Conservation (phyloP, 2,329 filamentous ascomycete species). For the Aspergillus eucalypticola region DNA sequence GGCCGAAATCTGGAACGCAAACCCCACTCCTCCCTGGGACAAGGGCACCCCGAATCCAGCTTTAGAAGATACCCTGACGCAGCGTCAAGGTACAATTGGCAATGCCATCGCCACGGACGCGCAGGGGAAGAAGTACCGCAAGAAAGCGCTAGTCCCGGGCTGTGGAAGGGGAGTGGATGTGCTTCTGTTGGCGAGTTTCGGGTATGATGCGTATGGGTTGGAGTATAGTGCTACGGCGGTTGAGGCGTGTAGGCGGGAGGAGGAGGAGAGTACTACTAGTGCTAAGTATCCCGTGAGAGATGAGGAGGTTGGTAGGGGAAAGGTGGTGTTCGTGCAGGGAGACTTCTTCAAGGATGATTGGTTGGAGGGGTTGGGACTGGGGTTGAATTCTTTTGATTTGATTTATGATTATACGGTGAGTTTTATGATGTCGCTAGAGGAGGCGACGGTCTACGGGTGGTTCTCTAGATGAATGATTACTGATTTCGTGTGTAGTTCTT, state of each 20-base stretch:
- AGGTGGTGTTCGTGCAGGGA: slow-evolving; percentile 57
- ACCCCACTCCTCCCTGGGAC: slow-evolving; percentile 60
- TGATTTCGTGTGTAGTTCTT: slow-evolving; percentile 54
- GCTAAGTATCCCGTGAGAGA: slow-evolving; percentile 12
- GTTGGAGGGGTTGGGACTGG: slow-evolving; percentile 5
- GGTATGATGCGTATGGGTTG: slow-evolving; percentile 74
- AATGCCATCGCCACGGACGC: slow-evolving; percentile 27
- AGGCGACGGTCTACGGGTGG: not conserved
- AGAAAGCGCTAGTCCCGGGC: slow-evolving; percentile 71
- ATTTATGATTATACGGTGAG: slow-evolving; percentile 53
- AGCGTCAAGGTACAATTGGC: slow-evolving; percentile 41
- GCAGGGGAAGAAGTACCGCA: slow-evolving; percentile 30
- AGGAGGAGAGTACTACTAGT: not conserved
- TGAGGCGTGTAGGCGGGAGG: slow-evolving; percentile 6
- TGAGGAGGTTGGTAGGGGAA: slow-evolving; percentile 40
- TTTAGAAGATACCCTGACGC: slow-evolving; percentile 54
- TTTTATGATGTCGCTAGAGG: slow-evolving; percentile 3
- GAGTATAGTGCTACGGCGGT: slow-evolving; percentile 47
- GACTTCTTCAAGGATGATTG: slow-evolving; percentile 44
- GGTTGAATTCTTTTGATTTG: slow-evolving; percentile 16
- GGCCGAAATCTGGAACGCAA: slow-evolving; percentile 56
- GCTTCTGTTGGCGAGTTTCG: slow-evolving; percentile 68
- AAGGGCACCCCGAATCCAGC: slow-evolving; percentile 58
- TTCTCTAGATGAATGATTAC: not conserved
- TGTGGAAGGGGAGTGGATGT: slow-evolving; percentile 83